Evolutionary conservation across 2,329 filamentous ascomycete species (phyloP).

Genomic region (Aureobasidium uvarum): DNA sequence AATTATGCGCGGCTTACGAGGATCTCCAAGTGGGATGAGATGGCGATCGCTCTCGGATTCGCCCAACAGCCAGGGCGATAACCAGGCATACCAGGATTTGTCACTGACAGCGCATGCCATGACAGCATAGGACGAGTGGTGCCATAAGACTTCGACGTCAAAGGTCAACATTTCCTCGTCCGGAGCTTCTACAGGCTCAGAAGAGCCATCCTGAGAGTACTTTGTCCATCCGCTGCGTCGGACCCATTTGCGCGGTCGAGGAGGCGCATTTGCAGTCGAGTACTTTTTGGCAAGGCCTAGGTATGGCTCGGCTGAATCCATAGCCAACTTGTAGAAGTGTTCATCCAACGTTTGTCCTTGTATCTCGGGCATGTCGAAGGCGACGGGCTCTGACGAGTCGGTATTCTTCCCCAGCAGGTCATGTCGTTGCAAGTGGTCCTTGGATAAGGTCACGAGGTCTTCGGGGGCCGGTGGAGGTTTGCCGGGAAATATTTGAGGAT

Average conservation of each 20-base stretch:
- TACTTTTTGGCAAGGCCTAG: slow-evolving; percentile 73
- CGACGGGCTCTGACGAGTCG: slow-evolving; percentile 69
- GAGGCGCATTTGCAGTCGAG: slow-evolving; percentile 58
- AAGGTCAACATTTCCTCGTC: slow-evolving; percentile 83
- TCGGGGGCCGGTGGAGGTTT: slow-evolving; percentile 50
- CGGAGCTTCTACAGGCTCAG: slow-evolving; percentile 72
- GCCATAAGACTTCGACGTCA: slow-evolving; percentile 96
- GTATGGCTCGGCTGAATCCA: slow-evolving; percentile 84
- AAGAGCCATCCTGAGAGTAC: slow-evolving; percentile 71
- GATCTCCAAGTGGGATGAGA: slow-evolving; percentile 82
- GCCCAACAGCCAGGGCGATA: slow-evolving; percentile 90
- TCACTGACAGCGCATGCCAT: slow-evolving; percentile 94
- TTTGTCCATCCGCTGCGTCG: slow-evolving; percentile 88
- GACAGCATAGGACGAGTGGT: slow-evolving; percentile 84
- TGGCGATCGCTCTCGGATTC: slow-evolving; percentile 76
- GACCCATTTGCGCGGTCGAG: slow-evolving; percentile 69
- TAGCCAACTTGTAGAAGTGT: slow-evolving; percentile 85
- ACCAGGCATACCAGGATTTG: slow-evolving; percentile 93
- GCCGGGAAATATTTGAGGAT: slow-evolving; percentile 74
- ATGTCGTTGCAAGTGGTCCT: slow-evolving; percentile 78
- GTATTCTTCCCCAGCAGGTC: slow-evolving; percentile 88
- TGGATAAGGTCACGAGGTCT: slow-evolving; percentile 75
- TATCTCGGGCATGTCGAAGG: slow-evolving; percentile 78
- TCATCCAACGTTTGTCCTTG: slow-evolving; percentile 83
- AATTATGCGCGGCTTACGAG: slow-evolving; percentile 68